Evolutionary conservation across 75 land plant species (phyloP).

Genomic region (Larix kaempferi): DNA sequence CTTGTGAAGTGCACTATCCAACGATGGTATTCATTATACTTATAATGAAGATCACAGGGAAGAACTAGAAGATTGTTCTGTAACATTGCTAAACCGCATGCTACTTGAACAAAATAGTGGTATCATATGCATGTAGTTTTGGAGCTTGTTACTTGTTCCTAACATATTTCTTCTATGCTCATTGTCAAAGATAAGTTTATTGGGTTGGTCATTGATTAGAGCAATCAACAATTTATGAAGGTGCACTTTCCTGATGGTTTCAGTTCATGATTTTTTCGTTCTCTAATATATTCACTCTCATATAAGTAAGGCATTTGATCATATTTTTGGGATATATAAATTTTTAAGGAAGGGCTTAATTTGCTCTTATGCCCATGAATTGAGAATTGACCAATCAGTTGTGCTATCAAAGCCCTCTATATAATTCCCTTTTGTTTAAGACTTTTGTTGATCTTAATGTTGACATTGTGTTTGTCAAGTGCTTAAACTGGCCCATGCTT

Average conservation of each 20-base stretch:
- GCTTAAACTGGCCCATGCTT: conserved; percentile 2
- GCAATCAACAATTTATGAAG: not conserved
- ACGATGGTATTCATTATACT: too few relatives aligned
- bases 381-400: not conserved
- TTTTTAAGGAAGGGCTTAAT: not conserved
- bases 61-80: too few relatives aligned
- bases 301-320: not conserved
- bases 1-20: too few relatives aligned
- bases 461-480: not conserved
- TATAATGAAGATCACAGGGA: too few relatives aligned
- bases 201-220: not conserved
- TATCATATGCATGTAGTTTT: not conserved
- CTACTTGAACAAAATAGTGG: not conserved
- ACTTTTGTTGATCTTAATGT: not conserved
- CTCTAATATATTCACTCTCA: not conserved
- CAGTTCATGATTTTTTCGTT: not conserved
- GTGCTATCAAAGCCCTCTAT: not conserved
- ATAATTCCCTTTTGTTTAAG: not conserved
- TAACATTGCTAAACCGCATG: too few relatives aligned
- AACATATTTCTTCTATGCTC: not conserved
- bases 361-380: not conserved
- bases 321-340: not conserved
- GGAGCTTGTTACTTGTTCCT: not conserved
- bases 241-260: not conserved
- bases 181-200: not conserved